Percentiles rank a stretch among this genome's conserved stretches.
These are phyloP conservation scores for Blastobotrys persicus DNA, from an alignment of 1,139 yeast species.

Conservation along the genomic window DNA sequence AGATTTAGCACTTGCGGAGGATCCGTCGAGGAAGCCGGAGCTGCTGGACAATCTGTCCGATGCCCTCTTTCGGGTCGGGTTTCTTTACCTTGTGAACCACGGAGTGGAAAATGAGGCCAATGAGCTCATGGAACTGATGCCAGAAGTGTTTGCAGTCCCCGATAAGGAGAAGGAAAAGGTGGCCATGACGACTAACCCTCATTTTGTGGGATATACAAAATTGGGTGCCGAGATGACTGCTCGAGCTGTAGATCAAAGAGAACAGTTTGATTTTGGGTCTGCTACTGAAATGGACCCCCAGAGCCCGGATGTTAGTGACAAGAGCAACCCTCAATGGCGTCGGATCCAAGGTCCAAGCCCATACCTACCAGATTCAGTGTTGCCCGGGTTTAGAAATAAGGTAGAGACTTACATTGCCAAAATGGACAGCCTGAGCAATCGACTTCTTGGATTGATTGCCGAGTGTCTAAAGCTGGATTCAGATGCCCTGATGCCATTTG, in stretches of 20 bases:
- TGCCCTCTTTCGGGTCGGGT: conserved; percentile 62
- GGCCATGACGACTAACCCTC: conserved; percentile 63
- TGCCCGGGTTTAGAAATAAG: conserved; percentile 51
- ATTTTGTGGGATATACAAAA: conserved; percentile 64
- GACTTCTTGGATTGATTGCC: conserved; percentile 48
- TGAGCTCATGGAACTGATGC: conserved; percentile 45
- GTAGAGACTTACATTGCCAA: conserved; percentile 47
- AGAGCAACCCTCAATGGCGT: conserved; percentile 47
- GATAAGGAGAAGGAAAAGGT: conserved; percentile 49
- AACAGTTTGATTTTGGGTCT: conserved; percentile 66
- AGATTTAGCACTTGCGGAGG: conserved; percentile 33
- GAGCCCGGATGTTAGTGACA: conserved; percentile 39
- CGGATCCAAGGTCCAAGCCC: conserved; percentile 65
- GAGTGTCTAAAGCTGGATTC: conserved; percentile 53
- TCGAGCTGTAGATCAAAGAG: conserved; percentile 58
- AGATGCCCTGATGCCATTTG: conserved; percentile 47
- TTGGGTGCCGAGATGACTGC: conserved; percentile 69
- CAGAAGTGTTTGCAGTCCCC: conserved; percentile 54
- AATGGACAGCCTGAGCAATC: conserved; percentile 48
- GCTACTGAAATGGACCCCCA: conserved; percentile 43
- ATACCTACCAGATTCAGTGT: conserved; percentile 51
- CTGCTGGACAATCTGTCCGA: conserved; percentile 49
- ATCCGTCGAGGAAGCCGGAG: conserved; percentile 44
- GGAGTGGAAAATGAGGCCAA: conserved; percentile 45
- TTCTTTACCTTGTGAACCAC: conserved; percentile 52